Evolutionary conservation across 495 filamentous ascomycete genomes (phyloP).

Genomic region (Margaritispora aquatica): DNA sequence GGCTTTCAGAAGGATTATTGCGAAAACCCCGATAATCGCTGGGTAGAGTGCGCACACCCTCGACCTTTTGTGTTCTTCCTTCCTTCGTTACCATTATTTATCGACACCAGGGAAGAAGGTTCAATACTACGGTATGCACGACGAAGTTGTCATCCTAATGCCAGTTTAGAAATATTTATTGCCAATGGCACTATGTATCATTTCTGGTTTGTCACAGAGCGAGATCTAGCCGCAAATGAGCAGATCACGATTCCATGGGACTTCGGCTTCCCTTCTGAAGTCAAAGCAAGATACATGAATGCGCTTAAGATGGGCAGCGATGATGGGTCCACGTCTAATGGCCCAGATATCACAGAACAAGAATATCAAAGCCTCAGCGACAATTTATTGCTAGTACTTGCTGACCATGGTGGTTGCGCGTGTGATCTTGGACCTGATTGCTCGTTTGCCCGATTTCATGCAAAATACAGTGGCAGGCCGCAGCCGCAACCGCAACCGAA

Average conservation of each 20-base stretch:
- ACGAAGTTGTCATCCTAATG: slow-evolving; percentile 83
- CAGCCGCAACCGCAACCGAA: slow-evolving; percentile 30
- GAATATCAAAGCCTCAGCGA: slow-evolving; percentile 43
- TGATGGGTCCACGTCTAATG: slow-evolving; percentile 26
- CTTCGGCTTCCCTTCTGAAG: slow-evolving; percentile 41
- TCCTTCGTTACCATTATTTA: slow-evolving; percentile 74
- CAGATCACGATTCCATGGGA: slow-evolving; percentile 53
- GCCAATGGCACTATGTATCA: slow-evolving; percentile 70
- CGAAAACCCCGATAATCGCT: slow-evolving; percentile 64
- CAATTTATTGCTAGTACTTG: slow-evolving; percentile 66
- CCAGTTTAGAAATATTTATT: slow-evolving; percentile 73
- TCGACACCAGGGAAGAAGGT: slow-evolving; percentile 82
- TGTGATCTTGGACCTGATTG: slow-evolving; percentile 63
- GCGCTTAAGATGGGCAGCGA: slow-evolving; percentile 46
- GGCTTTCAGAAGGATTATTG: slow-evolving; percentile 75
- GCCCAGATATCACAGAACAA: slow-evolving; percentile 36
- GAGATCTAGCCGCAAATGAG: slow-evolving; percentile 53
- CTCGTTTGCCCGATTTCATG: slow-evolving; percentile 67
- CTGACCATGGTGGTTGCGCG: slow-evolving; percentile 84
- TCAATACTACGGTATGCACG: slow-evolving; percentile 78
- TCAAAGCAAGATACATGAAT: slow-evolving; percentile 35
- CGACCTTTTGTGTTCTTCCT: slow-evolving; percentile 84
- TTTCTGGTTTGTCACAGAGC: slow-evolving; percentile 81
- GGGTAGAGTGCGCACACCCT: slow-evolving; percentile 69
- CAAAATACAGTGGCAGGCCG: slow-evolving; percentile 48